Conservation (phyloP, 306 rosid species). For the Rubus idaeus region DNA sequence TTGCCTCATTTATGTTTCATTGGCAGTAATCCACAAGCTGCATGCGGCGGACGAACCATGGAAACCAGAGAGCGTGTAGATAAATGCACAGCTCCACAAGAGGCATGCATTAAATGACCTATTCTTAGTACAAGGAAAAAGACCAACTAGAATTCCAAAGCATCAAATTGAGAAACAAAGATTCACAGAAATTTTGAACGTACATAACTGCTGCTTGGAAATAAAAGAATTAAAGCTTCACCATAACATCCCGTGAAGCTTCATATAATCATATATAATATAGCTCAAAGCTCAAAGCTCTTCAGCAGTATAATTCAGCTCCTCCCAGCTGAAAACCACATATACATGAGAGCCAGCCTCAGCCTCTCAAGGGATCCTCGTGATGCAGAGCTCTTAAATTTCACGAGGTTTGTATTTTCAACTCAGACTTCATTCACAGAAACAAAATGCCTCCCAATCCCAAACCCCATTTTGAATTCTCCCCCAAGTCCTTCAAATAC, state of each 20-base stretch:
- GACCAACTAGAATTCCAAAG: not conserved
- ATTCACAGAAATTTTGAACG: conserved; percentile 34
- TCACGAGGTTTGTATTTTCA: conserved; percentile 85
- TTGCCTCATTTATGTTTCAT: not conserved
- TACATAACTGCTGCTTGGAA: conserved; percentile 32
- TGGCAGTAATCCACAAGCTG: conserved; percentile 4
- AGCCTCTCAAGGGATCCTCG: conserved; percentile 70
- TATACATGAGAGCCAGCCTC: conserved; percentile 27
- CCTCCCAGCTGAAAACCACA: conserved; percentile 28
- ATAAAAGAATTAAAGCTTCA: conserved; percentile 40
- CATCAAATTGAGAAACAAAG: conserved; percentile 19
- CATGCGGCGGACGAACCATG: conserved; percentile 19
- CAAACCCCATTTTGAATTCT: conserved; percentile 35
- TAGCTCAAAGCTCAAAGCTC: conserved; percentile 26
- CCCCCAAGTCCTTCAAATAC: conserved; percentile 73
- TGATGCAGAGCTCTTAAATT: conserved; percentile 88
- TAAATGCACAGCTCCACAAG: conserved; percentile 22
- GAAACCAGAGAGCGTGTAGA: conserved; percentile 27
- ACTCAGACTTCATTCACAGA: conserved; percentile 25
- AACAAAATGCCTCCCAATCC: conserved; percentile 27
- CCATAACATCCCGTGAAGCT: conserved; percentile 82
- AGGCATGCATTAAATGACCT: conserved; percentile 14
- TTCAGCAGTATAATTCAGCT: conserved; percentile 25
- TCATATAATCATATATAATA: not conserved
- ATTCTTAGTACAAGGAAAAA: not conserved